Evolutionary conservation across 371 early-diverging fungal species (phyloP), one percentile per base, ranked within the genome.

Genomic region (Thermomucor indicae-seudaticae): DNA sequence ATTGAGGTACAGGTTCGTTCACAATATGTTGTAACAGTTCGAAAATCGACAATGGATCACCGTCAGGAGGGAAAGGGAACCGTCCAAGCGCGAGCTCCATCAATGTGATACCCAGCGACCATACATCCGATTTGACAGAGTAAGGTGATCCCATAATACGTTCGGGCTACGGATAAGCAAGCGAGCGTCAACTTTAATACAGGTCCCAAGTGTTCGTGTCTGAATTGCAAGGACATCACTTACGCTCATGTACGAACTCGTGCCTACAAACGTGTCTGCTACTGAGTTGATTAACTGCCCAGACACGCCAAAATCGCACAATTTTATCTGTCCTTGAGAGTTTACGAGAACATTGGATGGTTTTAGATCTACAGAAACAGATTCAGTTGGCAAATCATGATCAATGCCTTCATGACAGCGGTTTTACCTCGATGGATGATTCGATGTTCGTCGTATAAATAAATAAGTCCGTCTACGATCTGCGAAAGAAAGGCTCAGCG

Each of bases 11-110:
- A 6, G 92, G 92, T 64, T 93, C 95, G 60, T 93, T 83, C 7
- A 92, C 91, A 54, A 97, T 95, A 62, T 88, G 94, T 63, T 93
- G 87, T 32, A 97, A 74, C 30, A 97, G 69, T 58, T 97, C 98
- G 63, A 97, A 86, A 22, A 93, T 87, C 6, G 93, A 82, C 41
- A 91, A 51, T 34, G 86, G 74, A 34, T 80, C 81, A 32, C 86
- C 85, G 17, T 80, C 80, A 8, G 91, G 83, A 45, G 87, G 88
- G 58, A 89, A 92, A 23, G 97, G 97, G 68, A 95, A 95, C 55
- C 88, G 75, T 43, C 90, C 94, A 37, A 89, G 70, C 3, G 95
- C 96, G 17, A 95, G 67, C 60, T 98, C 98, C 75, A 96, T 85
- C 41, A 97, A 64, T 2, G 96, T 89, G 35, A 97, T 85, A 4